Evolutionary conservation across 306 rosid species (phyloP), one percentile per base, ranked within the genome.

Genomic region (Lotus japonicus): DNA sequence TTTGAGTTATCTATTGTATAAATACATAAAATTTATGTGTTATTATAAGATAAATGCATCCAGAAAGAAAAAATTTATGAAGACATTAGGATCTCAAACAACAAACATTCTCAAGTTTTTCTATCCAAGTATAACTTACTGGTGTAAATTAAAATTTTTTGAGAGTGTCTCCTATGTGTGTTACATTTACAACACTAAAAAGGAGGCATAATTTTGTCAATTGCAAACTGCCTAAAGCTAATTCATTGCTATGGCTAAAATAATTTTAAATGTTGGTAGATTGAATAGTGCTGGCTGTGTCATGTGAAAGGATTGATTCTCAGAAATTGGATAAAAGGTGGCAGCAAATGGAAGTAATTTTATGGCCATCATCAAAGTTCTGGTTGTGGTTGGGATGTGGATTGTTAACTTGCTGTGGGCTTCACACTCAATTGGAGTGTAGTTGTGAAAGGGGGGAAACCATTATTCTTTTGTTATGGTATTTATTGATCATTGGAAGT

Each of bases 301-400:
- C 58, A 33, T 35, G 16, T 17, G 7, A 9, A 16, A 59, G 57
- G 28, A 9, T 49, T 49, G 15, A 46, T 58, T 71, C 26, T 17
- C 60, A 46, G 31, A 71, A 71, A 35, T 51, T 45, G 21, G 35
- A 33, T 36, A 16, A 46, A 46, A 54, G 43, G 31, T 45, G 41
- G 66, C 1, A 67, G 60, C 50, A 18, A 41, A 71, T 28, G 31
- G 21, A n/a, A 53, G 38, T 44, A 23, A 53, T 61, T 69, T 35
- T 44, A 13, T 28, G 26, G 23, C 42, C 58, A 18, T 9, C 52
- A 26, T 26, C 48, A 28, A 38, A 17, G 21, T 64, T 58, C 13
- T 41, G 64, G 44, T 61, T 53, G 45, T 46, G 70, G 52, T 19
- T 42, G 66, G 69, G 15, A 69, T 61, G 61, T 48, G 69, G 21